A percentile compares a stretch with the other conserved stretches of the same genome.
phyloP scores from a whole-genome alignment of 2,329 filamentous ascomycete genomes.

The Leptographium lundbergii region DNA sequence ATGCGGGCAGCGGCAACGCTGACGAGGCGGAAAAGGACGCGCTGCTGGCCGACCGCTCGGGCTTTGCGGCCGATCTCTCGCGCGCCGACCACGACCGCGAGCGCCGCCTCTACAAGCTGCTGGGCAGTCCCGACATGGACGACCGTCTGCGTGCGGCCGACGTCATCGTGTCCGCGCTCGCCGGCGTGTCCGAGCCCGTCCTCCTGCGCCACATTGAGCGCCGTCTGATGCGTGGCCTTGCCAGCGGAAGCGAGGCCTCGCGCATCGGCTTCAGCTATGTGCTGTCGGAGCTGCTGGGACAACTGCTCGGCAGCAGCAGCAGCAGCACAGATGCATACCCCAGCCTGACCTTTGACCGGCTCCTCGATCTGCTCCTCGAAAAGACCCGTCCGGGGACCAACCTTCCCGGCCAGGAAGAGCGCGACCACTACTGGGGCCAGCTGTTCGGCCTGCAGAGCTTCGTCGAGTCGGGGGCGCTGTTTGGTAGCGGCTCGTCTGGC shows the following conservation, averaged over 20 bases:
- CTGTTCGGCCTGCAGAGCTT: conserved; percentile 82
- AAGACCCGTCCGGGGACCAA: conserved; percentile 43
- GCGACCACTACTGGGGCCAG: conserved; percentile 74
- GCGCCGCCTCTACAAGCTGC: conserved; percentile 45
- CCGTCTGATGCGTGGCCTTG: conserved; percentile 73
- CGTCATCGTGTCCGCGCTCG: conserved; percentile 42
- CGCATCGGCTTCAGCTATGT: conserved; percentile 83
- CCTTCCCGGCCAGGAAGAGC: conserved; percentile 58
- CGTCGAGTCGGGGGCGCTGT: conserved; percentile 63
- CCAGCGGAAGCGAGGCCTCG: conserved; percentile 80
- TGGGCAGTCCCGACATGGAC: conserved; percentile 44
- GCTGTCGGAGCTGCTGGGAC: conserved; percentile 64
- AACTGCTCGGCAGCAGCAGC: conserved; percentile 47
- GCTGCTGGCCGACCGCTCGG: conserved; percentile 21
- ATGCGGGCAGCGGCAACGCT: background rate
- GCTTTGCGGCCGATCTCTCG: conserved; percentile 39
- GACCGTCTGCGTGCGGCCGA: conserved; percentile 47
- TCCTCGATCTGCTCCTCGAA: conserved; percentile 39
- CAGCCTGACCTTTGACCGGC: conserved; percentile 41
- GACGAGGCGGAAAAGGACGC: conserved; percentile 4
- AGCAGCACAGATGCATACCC: conserved; percentile 23
- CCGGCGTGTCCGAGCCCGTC: conserved; percentile 35
- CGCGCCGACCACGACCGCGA: conserved; percentile 45
- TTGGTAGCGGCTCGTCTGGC: conserved; percentile 24
- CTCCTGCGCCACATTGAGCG: conserved; percentile 48